Conservation (phyloP, 345 rosid genomes). For the Salix suchowensis region DNA sequence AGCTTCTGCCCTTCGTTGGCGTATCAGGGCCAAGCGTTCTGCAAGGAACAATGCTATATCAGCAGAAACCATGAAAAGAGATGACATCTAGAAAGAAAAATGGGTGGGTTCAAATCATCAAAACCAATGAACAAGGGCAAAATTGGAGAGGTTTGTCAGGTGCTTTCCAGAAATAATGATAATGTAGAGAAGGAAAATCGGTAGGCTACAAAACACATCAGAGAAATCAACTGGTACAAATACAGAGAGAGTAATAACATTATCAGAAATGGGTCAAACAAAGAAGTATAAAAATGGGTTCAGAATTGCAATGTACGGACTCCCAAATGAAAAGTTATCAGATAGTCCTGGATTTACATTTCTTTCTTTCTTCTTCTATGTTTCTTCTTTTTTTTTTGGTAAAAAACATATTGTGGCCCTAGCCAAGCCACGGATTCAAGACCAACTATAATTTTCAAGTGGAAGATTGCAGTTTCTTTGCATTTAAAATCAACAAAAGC, state of each 20-base stretch:
- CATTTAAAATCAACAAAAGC: background rate
- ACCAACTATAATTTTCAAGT: background rate
- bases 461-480: background rate
- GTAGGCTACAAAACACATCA: background rate
- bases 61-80: background rate
- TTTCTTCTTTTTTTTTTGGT: background rate
- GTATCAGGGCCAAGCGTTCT: constrained; percentile 73
- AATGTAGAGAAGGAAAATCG: background rate
- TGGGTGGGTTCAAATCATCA: background rate
- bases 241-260: background rate
- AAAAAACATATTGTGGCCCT: background rate
- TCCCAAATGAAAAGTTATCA: too few relatives aligned
- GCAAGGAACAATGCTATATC: constrained; percentile 10
- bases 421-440: background rate
- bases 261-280: background rate
- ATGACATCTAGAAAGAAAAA: background rate
- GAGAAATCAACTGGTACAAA: background rate
- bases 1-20: constrained; percentile 72
- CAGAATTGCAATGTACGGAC: background rate
- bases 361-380: background rate
- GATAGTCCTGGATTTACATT: too few relatives aligned
- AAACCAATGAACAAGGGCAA: background rate
- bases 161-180: background rate
- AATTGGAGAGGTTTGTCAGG: background rate
- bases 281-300: background rate